Percentiles rank a stretch among this genome's conserved stretches.
phyloP scores from a whole-genome alignment of 352 stramenopile species.

The Globisporangium acanthophoron region DNA sequence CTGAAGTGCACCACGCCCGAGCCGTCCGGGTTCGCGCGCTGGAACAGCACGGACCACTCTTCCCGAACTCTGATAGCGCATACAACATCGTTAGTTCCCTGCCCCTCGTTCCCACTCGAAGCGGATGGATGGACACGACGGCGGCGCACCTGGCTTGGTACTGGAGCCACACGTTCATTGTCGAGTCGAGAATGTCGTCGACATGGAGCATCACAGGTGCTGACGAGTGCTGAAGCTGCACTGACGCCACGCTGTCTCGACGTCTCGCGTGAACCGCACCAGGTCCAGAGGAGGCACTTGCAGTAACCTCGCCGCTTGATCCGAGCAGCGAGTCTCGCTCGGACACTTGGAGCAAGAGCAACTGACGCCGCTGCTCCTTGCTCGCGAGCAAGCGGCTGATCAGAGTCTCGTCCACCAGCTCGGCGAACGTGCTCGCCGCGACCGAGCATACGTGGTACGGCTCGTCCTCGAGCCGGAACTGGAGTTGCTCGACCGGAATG shows the following conservation, averaged over 20 bases:
- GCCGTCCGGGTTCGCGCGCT: constrained; percentile 51
- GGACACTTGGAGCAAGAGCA: constrained; percentile 24
- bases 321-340: constrained; percentile 1
- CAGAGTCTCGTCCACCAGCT: constrained; percentile 40
- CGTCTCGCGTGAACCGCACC: not conserved
- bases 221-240: constrained; percentile 8
- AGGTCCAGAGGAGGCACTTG: not conserved
- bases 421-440: constrained; percentile 25
- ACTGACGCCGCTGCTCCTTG: constrained; percentile 40
- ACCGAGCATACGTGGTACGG: constrained; percentile 41
- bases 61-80: constrained; percentile 30
- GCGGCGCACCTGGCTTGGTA: constrained; percentile 41
- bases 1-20: constrained; percentile 56
- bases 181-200: constrained; percentile 59
- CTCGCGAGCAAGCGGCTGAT: constrained; percentile 38
- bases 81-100: too few species aligned
- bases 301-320: not conserved
- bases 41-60: constrained; percentile 59
- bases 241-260: constrained; percentile 5
- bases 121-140: too few species aligned
- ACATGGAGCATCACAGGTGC: constrained; percentile 35
- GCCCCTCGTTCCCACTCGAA: too few species aligned
- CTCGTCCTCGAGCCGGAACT: constrained; percentile 38
- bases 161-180: constrained; percentile 73
- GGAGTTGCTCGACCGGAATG: constrained; percentile 32